Base-by-base conservation (phyloP, 352 stramenopile genomes). In the Phytophthora pinifolia region DNA sequence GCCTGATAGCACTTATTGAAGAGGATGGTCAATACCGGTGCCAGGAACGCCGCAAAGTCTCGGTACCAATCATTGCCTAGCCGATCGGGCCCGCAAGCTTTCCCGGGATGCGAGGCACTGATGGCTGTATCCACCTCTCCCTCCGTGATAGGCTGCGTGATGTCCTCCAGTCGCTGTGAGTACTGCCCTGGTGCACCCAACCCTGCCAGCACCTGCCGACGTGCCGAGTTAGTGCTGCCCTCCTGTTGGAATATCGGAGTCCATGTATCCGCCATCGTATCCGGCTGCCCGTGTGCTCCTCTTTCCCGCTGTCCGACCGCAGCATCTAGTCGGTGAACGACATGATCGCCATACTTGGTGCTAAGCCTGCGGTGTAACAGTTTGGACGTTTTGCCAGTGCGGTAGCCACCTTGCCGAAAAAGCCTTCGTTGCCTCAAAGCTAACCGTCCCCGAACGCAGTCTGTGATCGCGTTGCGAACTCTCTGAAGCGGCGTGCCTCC, bases 31-130 rank as follows among this genome's bases (percentile, higher is more conserved):
- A 59, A 25, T 1, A 59, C 17, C 14, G 50, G 50, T 14, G 8
- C 33, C 9, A 54, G 9, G 0, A 4, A 2, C 4, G 34, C 33
- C 5, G 15, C 14, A 15, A 52, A 38, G 7, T 42, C 25, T 17
- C 17, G 6, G 18, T 59, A 59, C 51, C 42, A 59, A 0, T 39
- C 42, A 18, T 59, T 59, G 4, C 41, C 27, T 4, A 59, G 13
- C 2, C n/a, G 5, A 18, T 59, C 51, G 12, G 42, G 51, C 12
- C 51, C 51, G 22, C 22, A 38, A 9, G 51, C 33, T 9, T 59
- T 59, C 2, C 25, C 51, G 2, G 1, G 3, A 9, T 59, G 51
- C 10, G 29, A 46, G 2, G 4, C 13, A 9, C 13, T 29, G 0
- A 52, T 31, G 4, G 51, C 41, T 12, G 20, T 14, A 9, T 0